Evolutionary conservation across 805 yeast genomes (phyloP).

Genomic region (Lipomyces chichibuensis): DNA sequence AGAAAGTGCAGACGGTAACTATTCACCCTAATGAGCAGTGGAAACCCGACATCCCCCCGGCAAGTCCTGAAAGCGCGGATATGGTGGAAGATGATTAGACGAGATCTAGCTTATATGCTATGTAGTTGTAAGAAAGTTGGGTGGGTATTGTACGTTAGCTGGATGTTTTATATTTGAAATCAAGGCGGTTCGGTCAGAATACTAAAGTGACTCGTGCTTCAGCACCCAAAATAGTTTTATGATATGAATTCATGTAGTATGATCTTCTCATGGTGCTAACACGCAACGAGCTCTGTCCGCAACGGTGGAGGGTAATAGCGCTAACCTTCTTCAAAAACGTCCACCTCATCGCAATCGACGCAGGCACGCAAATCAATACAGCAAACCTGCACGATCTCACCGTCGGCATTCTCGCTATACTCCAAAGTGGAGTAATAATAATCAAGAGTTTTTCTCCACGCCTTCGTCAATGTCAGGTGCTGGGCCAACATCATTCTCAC

Average conservation of each 20-base stretch:
- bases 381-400: background rate
- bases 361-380: background rate
- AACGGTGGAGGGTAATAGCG: too few species aligned
- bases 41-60: background rate
- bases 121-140: background rate
- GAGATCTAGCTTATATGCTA: background rate
- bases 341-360: background rate
- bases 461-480: constrained; percentile 2
- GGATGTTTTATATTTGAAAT: background rate
- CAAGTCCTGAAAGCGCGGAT: background rate
- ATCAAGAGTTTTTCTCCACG: background rate
- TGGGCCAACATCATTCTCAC: constrained; percentile 7
- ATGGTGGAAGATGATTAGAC: background rate
- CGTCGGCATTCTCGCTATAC: background rate
- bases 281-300: too few species aligned
- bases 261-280: background rate
- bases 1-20: background rate
- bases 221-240: background rate
- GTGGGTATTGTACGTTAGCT: background rate
- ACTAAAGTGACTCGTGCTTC: background rate
- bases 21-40: background rate
- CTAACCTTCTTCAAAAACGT: too few species aligned
- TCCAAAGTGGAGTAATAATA: background rate
- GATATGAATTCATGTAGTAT: too few species aligned
- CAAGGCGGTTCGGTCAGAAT: too few species aligned